Base-by-base conservation (phyloP, 768 basidiomycete genomes). In the Pleurotus ostreatus region DNA sequence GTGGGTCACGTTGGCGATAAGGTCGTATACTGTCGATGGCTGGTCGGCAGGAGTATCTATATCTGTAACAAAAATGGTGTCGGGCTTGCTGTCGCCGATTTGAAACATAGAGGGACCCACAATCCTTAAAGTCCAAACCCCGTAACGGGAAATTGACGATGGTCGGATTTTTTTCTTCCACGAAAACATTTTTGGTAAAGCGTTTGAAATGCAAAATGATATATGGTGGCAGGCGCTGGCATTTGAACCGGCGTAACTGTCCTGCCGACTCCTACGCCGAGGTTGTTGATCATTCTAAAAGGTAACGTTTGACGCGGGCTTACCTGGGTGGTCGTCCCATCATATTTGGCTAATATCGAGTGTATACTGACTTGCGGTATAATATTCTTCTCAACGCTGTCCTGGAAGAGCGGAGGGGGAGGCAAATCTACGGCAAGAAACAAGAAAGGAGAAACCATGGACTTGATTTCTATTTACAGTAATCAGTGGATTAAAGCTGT, bases 111-210 rank as follows among this genome's bases (percentile, higher is more conserved):
- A 62, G 55, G 49, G 6, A 77, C 94, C 64, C 69, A 97, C 97
- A 98, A 49, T 94, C 94, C 63, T 75, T 76, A 69, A 99, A 88
- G 70, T 99, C 96, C 16, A 98, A 80, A 3, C 96, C 95, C 57
- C 90, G 83, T 22, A 98, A 77, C 2, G 96, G 96, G 66, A 97
- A 99, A 67, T 96, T 99, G 62, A 99, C 91, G 59, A 99, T 95
- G 1, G 97, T 99, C 6, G 96, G 96, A 65, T 99, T 99, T 72
- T 97, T 97, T 71, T 99, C 97, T 70, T 98, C 96, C 5, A 98
- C 94, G 64, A 98, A 98, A 52, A 79, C 79, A 69, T 98, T 99
- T 69, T 92, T 97, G 20, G 92, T 94, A 73, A 98, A 99, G 39
- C 97, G 85, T 69, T 95, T 98, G 79, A 89, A 95, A 68, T 96